Percentiles rank a stretch among this genome's conserved stretches.
Conservation (phyloP, 139 green algal species). For the Chlorella sp. region DNA sequence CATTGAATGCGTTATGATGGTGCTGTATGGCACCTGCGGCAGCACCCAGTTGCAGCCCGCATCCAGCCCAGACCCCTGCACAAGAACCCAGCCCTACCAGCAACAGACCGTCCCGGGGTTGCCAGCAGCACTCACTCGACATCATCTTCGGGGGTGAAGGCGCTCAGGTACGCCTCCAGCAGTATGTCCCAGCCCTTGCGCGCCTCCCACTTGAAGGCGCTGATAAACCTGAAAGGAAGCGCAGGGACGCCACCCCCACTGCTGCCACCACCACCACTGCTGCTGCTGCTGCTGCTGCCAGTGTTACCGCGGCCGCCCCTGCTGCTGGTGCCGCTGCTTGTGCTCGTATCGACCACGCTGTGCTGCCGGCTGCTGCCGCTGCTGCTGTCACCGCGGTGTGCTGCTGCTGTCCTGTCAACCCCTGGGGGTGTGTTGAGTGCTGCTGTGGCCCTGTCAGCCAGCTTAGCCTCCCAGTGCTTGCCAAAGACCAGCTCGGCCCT, state of each 20-base stretch:
- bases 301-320: too few species aligned
- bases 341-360: too few species aligned
- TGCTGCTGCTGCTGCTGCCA: too few species aligned
- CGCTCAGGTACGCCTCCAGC: neutral
- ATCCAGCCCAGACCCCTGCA: neutral
- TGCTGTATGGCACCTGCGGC: too few species aligned
- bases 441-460: too few species aligned
- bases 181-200: constrained; percentile 6
- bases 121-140: neutral
- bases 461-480: neutral
- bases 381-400: too few species aligned
- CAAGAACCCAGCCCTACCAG: neutral
- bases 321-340: neutral
- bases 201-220: constrained; percentile 22
- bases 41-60: neutral
- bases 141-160: too few species aligned
- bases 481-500: neutral
- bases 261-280: neutral
- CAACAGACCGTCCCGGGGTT: neutral
- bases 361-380: too few species aligned
- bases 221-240: constrained; percentile 24
- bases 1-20: too few species aligned
- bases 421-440: too few species aligned
- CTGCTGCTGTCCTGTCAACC: too few species aligned
- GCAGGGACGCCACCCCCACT: neutral